Evolutionary conservation across 1,284 basidiomycete species (phyloP).

Genomic region (Ceratobasidium sp.): DNA sequence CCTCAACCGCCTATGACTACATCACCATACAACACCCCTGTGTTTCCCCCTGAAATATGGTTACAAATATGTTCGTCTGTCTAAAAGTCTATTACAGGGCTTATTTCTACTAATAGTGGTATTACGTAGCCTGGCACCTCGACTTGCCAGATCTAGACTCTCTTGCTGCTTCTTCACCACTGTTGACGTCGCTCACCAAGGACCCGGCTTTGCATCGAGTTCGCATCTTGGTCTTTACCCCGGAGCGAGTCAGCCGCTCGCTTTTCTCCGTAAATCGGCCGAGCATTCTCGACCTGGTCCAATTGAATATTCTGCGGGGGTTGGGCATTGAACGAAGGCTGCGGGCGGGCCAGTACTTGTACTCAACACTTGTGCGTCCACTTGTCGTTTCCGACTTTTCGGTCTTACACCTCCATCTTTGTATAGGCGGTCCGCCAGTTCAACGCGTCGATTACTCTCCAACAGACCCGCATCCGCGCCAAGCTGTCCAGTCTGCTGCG

Average conservation of each 20-base stretch:
- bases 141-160: slow-evolving; percentile 29
- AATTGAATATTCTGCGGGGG: slow-evolving; percentile 31
- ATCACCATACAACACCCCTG: slow-evolving; percentile 13
- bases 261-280: slow-evolving; percentile 31
- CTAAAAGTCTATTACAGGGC: no score
- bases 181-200: slow-evolving; percentile 2
- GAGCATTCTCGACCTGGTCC: slow-evolving; percentile 13
- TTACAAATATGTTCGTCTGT: slow-evolving; percentile 32
- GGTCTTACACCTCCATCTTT: neutral
- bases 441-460: slow-evolving; percentile 27
- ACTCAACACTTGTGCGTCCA: slow-evolving; percentile 26
- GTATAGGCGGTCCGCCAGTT: slow-evolving; percentile 27
- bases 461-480: slow-evolving; percentile 32
- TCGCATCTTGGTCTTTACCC: slow-evolving; percentile 23
- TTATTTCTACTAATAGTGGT: no score
- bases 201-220: slow-evolving; percentile 35
- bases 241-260: slow-evolving; percentile 27
- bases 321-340: slow-evolving; percentile 21
- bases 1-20: slow-evolving; percentile 7
- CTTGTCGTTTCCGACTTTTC: no score
- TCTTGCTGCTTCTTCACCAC: neutral
- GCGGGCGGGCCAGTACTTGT: slow-evolving; percentile 21
- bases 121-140: slow-evolving; percentile 21
- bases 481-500: slow-evolving; percentile 33
- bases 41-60: slow-evolving; percentile 42